phyloP scores from a whole-genome alignment of 2,329 filamentous ascomycete genomes.

The Botryotinia globosa region DNA sequence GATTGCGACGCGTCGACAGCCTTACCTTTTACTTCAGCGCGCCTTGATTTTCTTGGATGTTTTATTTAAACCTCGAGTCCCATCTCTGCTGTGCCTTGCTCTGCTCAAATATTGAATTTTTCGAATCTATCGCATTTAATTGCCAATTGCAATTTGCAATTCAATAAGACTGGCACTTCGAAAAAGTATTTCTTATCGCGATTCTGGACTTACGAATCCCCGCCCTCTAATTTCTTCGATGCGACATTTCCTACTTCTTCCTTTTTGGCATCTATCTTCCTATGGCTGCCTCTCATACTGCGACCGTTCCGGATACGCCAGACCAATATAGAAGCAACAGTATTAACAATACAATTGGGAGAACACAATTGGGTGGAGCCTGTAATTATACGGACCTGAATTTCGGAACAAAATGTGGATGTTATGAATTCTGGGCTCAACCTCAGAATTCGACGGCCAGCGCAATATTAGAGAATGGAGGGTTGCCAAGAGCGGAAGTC shows the following conservation, averaged over 20 bases:
- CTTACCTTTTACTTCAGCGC: conserved; percentile 22
- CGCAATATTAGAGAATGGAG: conserved; percentile 12
- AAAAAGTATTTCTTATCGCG: background rate
- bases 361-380: conserved; percentile 45
- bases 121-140: conserved; percentile 3
- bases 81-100: background rate
- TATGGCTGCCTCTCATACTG: conserved; percentile 33
- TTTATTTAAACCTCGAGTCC: background rate
- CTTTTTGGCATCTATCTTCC: conserved; percentile 25
- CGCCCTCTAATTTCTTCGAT: conserved; percentile 24
- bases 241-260: conserved; percentile 25
- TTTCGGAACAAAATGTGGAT: conserved; percentile 48
- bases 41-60: conserved; percentile 16
- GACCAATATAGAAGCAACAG: conserved; percentile 31
- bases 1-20: conserved; percentile 31
- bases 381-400: conserved; percentile 52
- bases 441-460: conserved; percentile 24
- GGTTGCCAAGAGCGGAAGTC: conserved; percentile 26
- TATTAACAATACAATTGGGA: conserved; percentile 27
- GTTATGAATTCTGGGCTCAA: conserved; percentile 51
- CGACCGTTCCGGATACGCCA: conserved; percentile 34
- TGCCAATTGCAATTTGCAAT: background rate
- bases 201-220: background rate
- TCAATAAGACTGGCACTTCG: conserved; percentile 4
- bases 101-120: background rate